Conservation (phyloP, 768 basidiomycete genomes). For the Phlebiopsis gigantea region DNA sequence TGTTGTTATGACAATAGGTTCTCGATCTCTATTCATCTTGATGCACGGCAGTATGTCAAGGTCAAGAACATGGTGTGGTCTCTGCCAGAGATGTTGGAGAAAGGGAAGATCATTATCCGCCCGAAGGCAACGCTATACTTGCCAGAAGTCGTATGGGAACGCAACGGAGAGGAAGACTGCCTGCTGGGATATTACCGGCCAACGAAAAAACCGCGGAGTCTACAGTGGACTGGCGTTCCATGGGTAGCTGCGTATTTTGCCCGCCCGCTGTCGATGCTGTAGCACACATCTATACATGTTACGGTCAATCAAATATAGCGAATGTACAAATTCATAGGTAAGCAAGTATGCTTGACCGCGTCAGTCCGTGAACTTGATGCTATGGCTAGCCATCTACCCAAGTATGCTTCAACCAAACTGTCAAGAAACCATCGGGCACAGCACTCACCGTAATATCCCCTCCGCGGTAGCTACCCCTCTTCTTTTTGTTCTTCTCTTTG, state of each 20-base stretch:
- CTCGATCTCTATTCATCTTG: conserved; percentile 26
- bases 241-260: conserved; percentile 3
- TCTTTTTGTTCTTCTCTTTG: conserved; percentile 99
- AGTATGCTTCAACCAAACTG: conserved; percentile 1
- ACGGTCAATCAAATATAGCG: neutral
- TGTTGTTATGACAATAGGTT: conserved; percentile 64
- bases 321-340: neutral
- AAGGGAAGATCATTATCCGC: conserved; percentile 28
- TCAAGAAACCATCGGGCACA: neutral
- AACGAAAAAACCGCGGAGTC: neutral
- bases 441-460: conserved; percentile 86
- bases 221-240: neutral
- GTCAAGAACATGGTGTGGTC: neutral
- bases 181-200: conserved; percentile 9
- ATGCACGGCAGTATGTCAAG: neutral
- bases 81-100: neutral
- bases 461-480: conserved; percentile 88
- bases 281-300: neutral
- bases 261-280: neutral
- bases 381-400: conserved; percentile 70
- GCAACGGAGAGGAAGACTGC: conserved; percentile 6
- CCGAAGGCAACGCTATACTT: conserved; percentile 41
- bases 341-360: neutral
- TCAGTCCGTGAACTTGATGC: conserved; percentile 74
- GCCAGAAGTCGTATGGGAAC: conserved; percentile 37